These are phyloP conservation scores for Xylaria venustula DNA, from an alignment of 495 filamentous ascomycete genomes.

Conservation along the genomic window DNA sequence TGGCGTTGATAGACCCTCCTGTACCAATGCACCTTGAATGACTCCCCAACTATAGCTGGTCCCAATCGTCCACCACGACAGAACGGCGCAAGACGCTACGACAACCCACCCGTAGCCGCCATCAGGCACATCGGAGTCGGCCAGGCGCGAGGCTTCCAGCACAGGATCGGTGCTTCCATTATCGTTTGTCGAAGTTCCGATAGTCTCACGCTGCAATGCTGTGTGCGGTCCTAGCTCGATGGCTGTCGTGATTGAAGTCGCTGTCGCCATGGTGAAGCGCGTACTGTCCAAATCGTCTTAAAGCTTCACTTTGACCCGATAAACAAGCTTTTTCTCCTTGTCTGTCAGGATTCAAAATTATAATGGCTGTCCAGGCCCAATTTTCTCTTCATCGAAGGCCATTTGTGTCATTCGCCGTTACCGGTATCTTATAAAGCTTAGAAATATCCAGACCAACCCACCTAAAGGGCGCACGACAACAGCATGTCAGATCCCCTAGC, in stretches of 20 bases:
- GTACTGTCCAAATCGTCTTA: no score
- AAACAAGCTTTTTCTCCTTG: no score
- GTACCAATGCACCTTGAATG: slow-evolving; percentile 53
- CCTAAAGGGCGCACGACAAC: no score
- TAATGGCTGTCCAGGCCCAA: no score
- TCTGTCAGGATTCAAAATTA: no score
- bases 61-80: slow-evolving; percentile 57
- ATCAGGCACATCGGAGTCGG: slow-evolving; percentile 53
- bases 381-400: no score
- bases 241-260: slow-evolving; percentile 4
- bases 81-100: slow-evolving; percentile 47
- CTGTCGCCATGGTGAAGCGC: slow-evolving; percentile 4
- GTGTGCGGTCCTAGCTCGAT: neutral
- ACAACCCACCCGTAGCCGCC: slow-evolving; percentile 62
- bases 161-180: slow-evolving; percentile 33
- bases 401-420: no score
- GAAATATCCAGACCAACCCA: no score
- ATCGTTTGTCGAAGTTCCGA: neutral
- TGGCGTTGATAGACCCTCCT: slow-evolving; percentile 43
- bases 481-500: no score
- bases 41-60: slow-evolving; percentile 57
- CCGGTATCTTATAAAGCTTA: no score
- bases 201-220: slow-evolving; percentile 1
- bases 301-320: no score
- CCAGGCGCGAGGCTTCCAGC: slow-evolving; percentile 48